Evolutionary conservation across 2,329 filamentous ascomycete genomes (phyloP).

Genomic region (Botrytis porri): DNA sequence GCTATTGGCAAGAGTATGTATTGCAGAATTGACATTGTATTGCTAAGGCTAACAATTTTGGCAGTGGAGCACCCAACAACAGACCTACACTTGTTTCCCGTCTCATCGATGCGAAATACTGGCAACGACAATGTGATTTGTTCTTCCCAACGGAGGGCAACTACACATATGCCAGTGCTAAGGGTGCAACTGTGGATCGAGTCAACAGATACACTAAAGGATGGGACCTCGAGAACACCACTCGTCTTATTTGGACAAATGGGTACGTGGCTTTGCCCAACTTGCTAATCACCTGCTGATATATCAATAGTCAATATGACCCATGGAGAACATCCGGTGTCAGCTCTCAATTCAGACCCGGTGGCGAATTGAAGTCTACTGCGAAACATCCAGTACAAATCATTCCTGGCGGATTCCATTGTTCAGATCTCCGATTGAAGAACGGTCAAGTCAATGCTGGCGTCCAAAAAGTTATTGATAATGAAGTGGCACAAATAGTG

Average conservation of each 20-base stretch:
- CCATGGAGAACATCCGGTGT: conserved; percentile 57
- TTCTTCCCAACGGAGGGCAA: conserved; percentile 52
- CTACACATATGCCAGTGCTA: conserved; percentile 48
- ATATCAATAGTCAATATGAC: conserved; percentile 47
- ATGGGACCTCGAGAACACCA: conserved; percentile 51
- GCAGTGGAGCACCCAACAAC: conserved; percentile 45
- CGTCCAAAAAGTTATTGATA: conserved; percentile 49
- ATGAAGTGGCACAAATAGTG: conserved; percentile 49
- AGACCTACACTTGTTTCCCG: conserved; percentile 50
- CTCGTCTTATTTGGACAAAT: conserved; percentile 56
- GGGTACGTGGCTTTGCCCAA: conserved; percentile 39
- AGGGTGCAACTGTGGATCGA: conserved; percentile 46
- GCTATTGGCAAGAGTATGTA: conserved; percentile 52
- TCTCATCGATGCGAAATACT: conserved; percentile 51
- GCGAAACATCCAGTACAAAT: conserved; percentile 49
- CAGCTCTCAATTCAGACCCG: conserved; percentile 51
- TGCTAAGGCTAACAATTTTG: conserved; percentile 11
- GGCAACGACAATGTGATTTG: conserved; percentile 52
- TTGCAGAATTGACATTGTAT: not conserved
- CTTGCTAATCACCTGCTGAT: conserved; percentile 14
- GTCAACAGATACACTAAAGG: conserved; percentile 55
- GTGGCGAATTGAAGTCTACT: conserved; percentile 50
- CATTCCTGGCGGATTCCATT: conserved; percentile 54
- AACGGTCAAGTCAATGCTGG: conserved; percentile 49
- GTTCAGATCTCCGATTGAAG: conserved; percentile 49